Evolutionary conservation across 306 rosid genomes (phyloP), one percentile per base, ranked within the genome.

Genomic region (Fagus crenata): DNA sequence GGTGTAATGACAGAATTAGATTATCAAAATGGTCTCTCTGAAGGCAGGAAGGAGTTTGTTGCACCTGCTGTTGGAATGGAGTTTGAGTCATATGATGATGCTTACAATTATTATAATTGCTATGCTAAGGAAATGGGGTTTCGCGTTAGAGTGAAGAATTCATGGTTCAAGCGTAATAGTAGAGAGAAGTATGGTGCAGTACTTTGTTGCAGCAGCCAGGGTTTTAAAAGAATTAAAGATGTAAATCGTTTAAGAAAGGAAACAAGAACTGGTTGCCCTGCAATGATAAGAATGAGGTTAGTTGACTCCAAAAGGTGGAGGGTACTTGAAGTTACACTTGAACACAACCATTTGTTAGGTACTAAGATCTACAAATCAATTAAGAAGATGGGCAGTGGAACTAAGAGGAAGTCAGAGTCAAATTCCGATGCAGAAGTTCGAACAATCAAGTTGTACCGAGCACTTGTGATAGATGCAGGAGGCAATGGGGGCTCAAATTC

Each of bases 181-280:
- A 89, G 89, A 75, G 98, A 94, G 80, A 94, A 94, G 83, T 92
- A 94, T 36, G 98, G 98, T 76, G 98, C 98, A 0, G 97, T 94
- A 60, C 97, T 94, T 78, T 94, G 98, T 74, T 94, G 98, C 76
- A 94, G 98, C 83, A 94, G 98, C 83, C 98, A 94, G 82, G 98
- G 98, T 75, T 94, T 94, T 87, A 94, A 94, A 83, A 88, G 96
- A 82, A 76, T 86, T 69, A 94, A 94, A 83, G 98, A 94, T 53
- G 92, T 86, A 69, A 94, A 85, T 83, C 93, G 90, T 74, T 80
- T 92, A 82, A 87, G 98, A 75, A 94, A 90, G 81, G 98, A 94
- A 81, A 94, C 98, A 4, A 84, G 98, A 87, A 94, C 98, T 22
- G 96, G 98, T 53, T 94, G 98, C 78, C 97, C 98, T 77, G 98